Conservation (phyloP, 2,329 filamentous ascomycete genomes). For the Trichophyton equinum region DNA sequence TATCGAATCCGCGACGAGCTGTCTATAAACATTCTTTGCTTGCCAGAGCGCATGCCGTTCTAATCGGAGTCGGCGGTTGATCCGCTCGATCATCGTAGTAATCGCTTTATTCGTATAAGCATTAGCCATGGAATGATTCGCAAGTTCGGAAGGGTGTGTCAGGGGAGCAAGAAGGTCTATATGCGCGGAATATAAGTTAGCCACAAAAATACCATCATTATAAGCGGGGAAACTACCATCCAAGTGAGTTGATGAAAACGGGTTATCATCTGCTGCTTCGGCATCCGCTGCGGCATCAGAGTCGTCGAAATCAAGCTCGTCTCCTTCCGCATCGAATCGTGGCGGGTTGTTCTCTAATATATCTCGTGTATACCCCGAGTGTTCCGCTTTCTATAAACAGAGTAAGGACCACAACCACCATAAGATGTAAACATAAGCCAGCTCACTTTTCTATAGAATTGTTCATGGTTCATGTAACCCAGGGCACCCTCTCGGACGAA, state of each 20-base stretch:
- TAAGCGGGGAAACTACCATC: conserved; percentile 35
- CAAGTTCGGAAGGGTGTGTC: conserved; percentile 48
- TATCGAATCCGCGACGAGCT: conserved; percentile 47
- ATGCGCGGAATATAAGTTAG: neutral
- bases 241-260: conserved; percentile 45
- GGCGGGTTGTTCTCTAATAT: conserved; percentile 48
- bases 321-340: conserved; percentile 52
- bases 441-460: conserved; percentile 44
- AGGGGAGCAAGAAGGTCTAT: conserved; percentile 48
- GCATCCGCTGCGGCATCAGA: conserved; percentile 47
- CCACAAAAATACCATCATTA: neutral
- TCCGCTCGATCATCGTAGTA: conserved; percentile 43
- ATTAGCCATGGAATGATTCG: conserved; percentile 45
- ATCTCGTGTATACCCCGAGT: conserved; percentile 49
- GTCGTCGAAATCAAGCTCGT: conserved; percentile 47
- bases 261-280: conserved; percentile 46
- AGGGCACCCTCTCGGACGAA: conserved; percentile 45
- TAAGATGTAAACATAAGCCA: neutral
- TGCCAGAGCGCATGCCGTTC: conserved; percentile 45
- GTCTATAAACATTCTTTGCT: conserved; percentile 45
- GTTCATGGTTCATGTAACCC: conserved; percentile 39
- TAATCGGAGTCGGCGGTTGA: conserved; percentile 45
- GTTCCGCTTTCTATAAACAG: conserved; percentile 42
- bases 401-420: conserved; percentile 1
- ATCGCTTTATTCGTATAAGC: conserved; percentile 49